Conservation (phyloP, 176 grass and related monocot species). For the Secale cereale region DNA sequence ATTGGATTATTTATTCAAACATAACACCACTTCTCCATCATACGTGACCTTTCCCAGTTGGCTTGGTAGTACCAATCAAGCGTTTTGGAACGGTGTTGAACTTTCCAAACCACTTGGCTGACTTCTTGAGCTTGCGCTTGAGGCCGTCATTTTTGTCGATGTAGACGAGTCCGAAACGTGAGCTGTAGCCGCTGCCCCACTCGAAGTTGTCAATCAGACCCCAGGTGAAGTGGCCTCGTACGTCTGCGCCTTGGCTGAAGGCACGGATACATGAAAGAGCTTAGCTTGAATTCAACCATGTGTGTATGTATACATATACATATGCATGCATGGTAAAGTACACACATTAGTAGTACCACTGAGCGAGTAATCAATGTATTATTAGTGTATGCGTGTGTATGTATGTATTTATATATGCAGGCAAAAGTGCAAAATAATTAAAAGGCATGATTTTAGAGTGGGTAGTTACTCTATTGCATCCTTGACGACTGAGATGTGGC, state of each 20-base stretch:
- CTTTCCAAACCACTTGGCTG: conserved; percentile 24
- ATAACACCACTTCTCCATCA: no score
- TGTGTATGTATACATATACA: no score
- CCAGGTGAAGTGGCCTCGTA: conserved; percentile 40
- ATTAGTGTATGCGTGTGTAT: not conserved
- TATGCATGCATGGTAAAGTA: not conserved
- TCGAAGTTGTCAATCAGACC: conserved; percentile 42
- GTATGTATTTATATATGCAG: not conserved
- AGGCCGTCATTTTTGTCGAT: conserved; percentile 22
- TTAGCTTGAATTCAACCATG: not conserved
- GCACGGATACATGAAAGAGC: not conserved
- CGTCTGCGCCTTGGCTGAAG: not conserved
- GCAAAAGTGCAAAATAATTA: not conserved
- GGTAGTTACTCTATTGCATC: not conserved
- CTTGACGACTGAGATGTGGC: not conserved
- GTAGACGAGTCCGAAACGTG: conserved; percentile 32
- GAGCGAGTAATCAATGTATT: not conserved
- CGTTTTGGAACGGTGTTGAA: not conserved
- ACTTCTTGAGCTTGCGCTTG: conserved; percentile 20
- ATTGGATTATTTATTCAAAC: no score
- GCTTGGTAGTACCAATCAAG: not conserved
- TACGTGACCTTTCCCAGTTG: no score
- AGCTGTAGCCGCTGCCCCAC: conserved; percentile 15
- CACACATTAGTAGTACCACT: not conserved
- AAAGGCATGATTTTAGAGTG: not conserved